Base-by-base conservation (phyloP, 129 eudicot species). In the Flaveria sonorensis region DNA sequence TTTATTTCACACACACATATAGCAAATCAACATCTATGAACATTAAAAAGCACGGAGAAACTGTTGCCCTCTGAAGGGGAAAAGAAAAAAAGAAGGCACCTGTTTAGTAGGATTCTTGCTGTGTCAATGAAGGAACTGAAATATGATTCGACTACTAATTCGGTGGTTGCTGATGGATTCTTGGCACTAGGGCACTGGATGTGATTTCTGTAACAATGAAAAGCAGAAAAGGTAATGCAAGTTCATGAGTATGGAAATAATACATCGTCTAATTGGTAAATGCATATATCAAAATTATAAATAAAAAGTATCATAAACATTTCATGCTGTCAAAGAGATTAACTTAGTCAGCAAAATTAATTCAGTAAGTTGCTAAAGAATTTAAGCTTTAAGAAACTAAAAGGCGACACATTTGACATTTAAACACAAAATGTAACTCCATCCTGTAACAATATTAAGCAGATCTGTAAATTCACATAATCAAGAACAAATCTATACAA, bases 1-100 rank as follows among this genome's bases (percentile, higher is more conserved):
- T 53, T 71, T 71, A 13, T 48, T 69, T 57, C 15, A 24, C 39
- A 68, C 19, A 26, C 8, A 43, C 8, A 69, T 19, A 46, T 1
- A 46, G 20, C 26, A 69, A 55, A 55, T 55, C 61, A n/a, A 55
- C 61, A 55, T 55, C 19, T 55, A 55, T 55, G 23, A 55, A 55
- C 18, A 55, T 55, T 11, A 55, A 19, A 55, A 55, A 9, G 62
- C 62, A 55, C 12, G 8, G 24, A 7, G 28, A 18, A 4, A 50
- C 62, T 4, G 8, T 55, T 55, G 13, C 6, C 62, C 24, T 55
- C 24, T 19, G 12, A 55, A 55, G 28, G 2, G 20, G 4, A 55
- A 55, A 52, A 52, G 8, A 20, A 23, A 19, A 52, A 19, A 8
- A 55, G 14, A 59, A 59, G 65, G 65, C 39, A 23, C 65, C 65